These are phyloP conservation scores for Nidula microcarpa DNA, from an alignment of 768 basidiomycete species.

Conservation along the genomic window DNA sequence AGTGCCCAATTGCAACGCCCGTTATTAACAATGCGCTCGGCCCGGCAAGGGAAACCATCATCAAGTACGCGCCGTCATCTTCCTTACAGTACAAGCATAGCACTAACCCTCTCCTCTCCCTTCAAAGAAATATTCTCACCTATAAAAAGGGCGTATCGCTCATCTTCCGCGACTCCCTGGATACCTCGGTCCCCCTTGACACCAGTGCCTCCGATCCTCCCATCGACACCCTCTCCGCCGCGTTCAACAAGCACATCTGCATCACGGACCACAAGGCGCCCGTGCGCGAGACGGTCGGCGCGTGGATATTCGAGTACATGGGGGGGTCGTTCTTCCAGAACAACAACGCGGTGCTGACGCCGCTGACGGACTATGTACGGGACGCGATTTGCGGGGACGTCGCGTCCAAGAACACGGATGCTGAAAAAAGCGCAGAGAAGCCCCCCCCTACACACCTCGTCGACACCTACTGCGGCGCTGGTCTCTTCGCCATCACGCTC, in stretches of 20 bases:
- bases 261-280: constrained; percentile 78
- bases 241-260: constrained; percentile 65
- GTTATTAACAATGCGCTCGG: constrained; percentile 69
- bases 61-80: constrained; percentile 44
- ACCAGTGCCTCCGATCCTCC: constrained; percentile 16
- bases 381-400: constrained; percentile 53
- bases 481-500: constrained; percentile 84
- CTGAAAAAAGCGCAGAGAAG: neutral
- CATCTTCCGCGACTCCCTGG: constrained; percentile 80
- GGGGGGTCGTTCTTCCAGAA: constrained; percentile 97
- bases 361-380: constrained; percentile 81
- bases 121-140: constrained; percentile 63
- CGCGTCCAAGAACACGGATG: neutral
- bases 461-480: constrained; percentile 91
- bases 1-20: constrained; percentile 88
- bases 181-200: constrained; percentile 19
- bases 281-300: constrained; percentile 83
- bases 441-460: constrained; percentile 76
- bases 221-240: constrained; percentile 30
- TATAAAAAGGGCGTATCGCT: constrained; percentile 90
- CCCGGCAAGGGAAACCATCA: constrained; percentile 60
- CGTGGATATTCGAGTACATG: constrained; percentile 77
- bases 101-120: neutral
- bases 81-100: neutral
- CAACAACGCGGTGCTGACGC: constrained; percentile 88